Conservation (phyloP, 352 stramenopile genomes). For the Phytophthora kernoviae region DNA sequence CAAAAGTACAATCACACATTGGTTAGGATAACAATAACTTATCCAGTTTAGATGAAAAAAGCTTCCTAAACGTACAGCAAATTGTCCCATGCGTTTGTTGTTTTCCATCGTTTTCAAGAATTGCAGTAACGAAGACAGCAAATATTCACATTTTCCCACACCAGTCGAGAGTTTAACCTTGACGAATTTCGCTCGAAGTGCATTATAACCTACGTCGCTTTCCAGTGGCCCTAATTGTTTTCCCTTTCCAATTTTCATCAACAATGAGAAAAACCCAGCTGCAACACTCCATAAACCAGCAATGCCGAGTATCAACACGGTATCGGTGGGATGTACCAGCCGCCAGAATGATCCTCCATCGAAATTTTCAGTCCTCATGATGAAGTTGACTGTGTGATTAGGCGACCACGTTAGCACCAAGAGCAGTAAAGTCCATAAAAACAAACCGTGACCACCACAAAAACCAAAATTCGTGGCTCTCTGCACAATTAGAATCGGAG, state of each 20-base stretch:
- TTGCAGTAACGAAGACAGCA: not conserved
- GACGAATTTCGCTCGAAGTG: not conserved
- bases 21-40: not conserved
- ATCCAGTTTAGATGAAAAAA: not conserved
- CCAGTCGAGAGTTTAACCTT: not conserved
- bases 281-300: not conserved
- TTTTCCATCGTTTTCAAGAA: not conserved
- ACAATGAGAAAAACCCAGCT: not conserved
- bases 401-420: not conserved
- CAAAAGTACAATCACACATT: not conserved
- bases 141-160: not conserved
- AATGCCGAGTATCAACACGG: not conserved
- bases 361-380: not conserved
- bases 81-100: not conserved
- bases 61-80: not conserved
- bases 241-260: not conserved
- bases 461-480: conserved; percentile 1
- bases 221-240: not conserved
- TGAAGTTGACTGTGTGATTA: not conserved
- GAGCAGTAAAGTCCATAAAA: not conserved
- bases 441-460: conserved; percentile 1
- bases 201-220: not conserved
- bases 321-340: not conserved
- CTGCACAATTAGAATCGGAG: not conserved
- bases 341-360: not conserved